phyloP scores from a whole-genome alignment of 345 rosid species.

The Eucalyptus pauciflora region DNA sequence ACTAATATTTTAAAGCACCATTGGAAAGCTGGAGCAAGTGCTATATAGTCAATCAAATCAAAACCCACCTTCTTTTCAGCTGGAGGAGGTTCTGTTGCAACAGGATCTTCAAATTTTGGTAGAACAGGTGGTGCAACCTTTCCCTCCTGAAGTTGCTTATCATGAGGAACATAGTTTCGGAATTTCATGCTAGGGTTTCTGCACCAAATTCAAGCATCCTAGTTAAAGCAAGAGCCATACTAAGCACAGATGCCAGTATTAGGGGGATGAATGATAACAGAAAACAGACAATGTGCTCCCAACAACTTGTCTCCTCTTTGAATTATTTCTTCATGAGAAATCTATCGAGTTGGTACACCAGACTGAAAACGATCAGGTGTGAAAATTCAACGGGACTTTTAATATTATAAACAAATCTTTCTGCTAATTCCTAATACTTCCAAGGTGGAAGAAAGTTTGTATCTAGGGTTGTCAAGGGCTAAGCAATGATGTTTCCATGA shows the following conservation, averaged over 20 bases:
- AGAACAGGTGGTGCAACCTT: slow-evolving; percentile 79
- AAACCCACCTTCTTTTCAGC: slow-evolving; percentile 47
- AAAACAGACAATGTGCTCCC: neutral
- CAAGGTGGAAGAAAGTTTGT: neutral
- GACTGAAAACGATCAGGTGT: neutral
- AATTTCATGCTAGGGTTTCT: slow-evolving; percentile 74
- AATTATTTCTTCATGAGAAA: neutral
- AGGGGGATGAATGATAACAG: neutral
- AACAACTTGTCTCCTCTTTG: neutral
- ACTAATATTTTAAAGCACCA: neutral
- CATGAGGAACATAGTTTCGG: slow-evolving; percentile 94
- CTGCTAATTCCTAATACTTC: neutral
- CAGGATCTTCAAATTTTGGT: slow-evolving; percentile 86
- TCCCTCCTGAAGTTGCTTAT: slow-evolving; percentile 80
- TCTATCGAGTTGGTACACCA: neutral
- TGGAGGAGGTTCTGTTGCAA: slow-evolving; percentile 44
- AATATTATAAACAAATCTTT: neutral
- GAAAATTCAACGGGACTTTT: neutral
- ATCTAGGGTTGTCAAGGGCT: neutral
- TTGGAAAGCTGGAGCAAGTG: neutral
- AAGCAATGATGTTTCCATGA: neutral
- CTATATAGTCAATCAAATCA: neutral
- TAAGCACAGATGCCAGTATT: neutral
- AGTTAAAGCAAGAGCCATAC: neutral
- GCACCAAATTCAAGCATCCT: neutral